A percentile compares a stretch with the other conserved stretches of the same genome.
Evolutionary conservation across 148 eudicot genomes (phyloP).

Genomic region (Pouteria glomerata): DNA sequence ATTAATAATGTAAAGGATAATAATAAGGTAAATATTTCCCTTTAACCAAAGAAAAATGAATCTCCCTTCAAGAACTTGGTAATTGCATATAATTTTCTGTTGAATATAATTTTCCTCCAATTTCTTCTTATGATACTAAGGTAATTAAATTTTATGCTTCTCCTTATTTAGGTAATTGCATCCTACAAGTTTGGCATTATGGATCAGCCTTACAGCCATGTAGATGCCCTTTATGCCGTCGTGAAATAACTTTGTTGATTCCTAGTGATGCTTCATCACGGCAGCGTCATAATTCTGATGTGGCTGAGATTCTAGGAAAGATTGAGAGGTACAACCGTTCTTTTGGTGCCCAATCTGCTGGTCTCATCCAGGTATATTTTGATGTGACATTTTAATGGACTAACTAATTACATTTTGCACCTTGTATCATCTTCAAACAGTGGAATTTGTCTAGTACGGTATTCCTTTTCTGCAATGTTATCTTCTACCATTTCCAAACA

Average conservation of each 20-base stretch:
- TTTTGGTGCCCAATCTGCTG: slow-evolving; percentile 55
- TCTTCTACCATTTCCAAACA: too few species aligned
- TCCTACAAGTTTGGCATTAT: slow-evolving; percentile 78
- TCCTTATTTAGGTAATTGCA: slow-evolving; percentile 61
- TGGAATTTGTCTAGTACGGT: neutral
- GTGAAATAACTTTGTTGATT: slow-evolving; percentile 71
- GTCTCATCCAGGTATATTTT: slow-evolving; percentile 61
- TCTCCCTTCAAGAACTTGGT: too few species aligned
- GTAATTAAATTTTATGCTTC: neutral
- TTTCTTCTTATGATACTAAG: too few species aligned
- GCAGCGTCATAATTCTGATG: slow-evolving; percentile 43
- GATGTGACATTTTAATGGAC: neutral
- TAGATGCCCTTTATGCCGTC: slow-evolving; percentile 84
- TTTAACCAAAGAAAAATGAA: too few species aligned
- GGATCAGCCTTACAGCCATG: slow-evolving; percentile 77
- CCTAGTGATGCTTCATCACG: slow-evolving; percentile 59
- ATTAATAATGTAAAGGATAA: too few species aligned
- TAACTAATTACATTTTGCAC: neutral
- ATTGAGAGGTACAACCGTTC: slow-evolving; percentile 70
- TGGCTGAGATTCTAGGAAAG: slow-evolving; percentile 42
- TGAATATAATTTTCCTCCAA: too few species aligned
- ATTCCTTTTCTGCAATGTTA: too few species aligned
- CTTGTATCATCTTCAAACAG: neutral
- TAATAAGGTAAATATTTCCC: too few species aligned
- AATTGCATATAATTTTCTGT: too few species aligned